Evolutionary conservation across 2,329 filamentous ascomycete species (phyloP), one percentile per base, ranked within the genome.

Genomic region (Lachnellula subtilissima): DNA sequence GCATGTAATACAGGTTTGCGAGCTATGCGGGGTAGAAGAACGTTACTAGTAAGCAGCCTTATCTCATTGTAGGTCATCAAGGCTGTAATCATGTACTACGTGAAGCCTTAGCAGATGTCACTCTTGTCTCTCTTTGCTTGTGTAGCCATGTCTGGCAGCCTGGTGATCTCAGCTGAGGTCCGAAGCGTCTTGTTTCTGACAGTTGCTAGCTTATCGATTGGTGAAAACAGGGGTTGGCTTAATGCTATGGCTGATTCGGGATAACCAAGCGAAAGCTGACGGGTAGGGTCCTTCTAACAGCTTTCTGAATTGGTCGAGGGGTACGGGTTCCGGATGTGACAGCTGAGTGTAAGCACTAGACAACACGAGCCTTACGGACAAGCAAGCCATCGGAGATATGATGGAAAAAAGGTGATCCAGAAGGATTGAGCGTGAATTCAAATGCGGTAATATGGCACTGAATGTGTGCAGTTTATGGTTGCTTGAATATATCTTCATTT

Each of bases 301-400:
- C 45, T 45, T 47, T 49, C 50, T 23, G 46, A 40, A 28, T 49
- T 40, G n/a, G 48, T 45, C 45, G 45, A 59, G 60, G 55, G 55
- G 57, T 53, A n/a, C 52, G 28, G 23, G 39, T 52, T 52, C 50
- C 60, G 56, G 58, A 51, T 55, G 36, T 58, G 48, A 64, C 59
- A 59, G 57, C 61, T 63, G 65, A 61, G 36, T 54, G 63, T 67
- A 66, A 68, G 65, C 65, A 65, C 65, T 68, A 67, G 54, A 58
- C 28, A 39, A 50, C 52, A 54, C 19, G 48, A 56, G 17, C 37
- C 43, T 15, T 50, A 40, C 14, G 37, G 5, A 17, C 42, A 56
- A 61, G 47, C 51, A 52, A 63, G 46, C 17, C 39, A 48, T 53
- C 55, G 56, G 52, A 60, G 46, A 58, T 46, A 57, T 53, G 23